phyloP scores from a whole-genome alignment of 106 monocot genomes.

The Dactylorhiza incarnata region DNA sequence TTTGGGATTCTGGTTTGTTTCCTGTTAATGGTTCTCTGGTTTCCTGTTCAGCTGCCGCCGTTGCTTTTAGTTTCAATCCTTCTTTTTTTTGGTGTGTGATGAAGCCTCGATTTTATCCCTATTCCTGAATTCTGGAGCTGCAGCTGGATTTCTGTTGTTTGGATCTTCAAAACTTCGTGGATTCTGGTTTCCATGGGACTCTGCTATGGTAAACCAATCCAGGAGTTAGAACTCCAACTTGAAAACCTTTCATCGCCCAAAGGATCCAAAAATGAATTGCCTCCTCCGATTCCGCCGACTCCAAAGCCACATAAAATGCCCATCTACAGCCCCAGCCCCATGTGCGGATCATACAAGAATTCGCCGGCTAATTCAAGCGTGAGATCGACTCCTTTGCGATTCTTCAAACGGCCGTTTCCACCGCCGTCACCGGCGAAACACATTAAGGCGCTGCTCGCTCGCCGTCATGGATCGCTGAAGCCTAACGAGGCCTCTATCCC shows the following conservation, averaged over 20 bases:
- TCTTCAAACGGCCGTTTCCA: conserved; percentile 65
- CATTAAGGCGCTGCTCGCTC: conserved; percentile 61
- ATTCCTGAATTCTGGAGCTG: background rate
- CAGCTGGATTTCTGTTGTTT: background rate
- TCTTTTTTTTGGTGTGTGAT: background rate
- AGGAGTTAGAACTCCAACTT: conserved; percentile 14
- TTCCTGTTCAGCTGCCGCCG: background rate
- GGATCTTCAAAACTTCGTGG: background rate
- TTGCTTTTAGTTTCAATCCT: no score
- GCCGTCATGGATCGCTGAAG: conserved; percentile 40
- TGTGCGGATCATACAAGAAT: no score
- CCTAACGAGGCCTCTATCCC: conserved; percentile 52
- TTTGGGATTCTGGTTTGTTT: background rate
- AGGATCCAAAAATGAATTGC: no score
- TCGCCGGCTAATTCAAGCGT: no score
- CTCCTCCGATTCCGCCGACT: no score
- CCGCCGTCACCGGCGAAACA: conserved; percentile 91
- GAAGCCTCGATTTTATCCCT: background rate
- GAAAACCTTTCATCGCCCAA: background rate
- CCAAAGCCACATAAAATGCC: no score
- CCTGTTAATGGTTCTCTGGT: background rate
- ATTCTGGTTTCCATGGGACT: conserved; percentile 49
- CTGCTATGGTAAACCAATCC: conserved; percentile 63
- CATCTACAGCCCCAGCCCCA: no score
- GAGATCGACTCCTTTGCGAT: conserved; percentile 54